Base-by-base conservation (phyloP, 805 yeast species). In the Lipomyces orientalis region DNA sequence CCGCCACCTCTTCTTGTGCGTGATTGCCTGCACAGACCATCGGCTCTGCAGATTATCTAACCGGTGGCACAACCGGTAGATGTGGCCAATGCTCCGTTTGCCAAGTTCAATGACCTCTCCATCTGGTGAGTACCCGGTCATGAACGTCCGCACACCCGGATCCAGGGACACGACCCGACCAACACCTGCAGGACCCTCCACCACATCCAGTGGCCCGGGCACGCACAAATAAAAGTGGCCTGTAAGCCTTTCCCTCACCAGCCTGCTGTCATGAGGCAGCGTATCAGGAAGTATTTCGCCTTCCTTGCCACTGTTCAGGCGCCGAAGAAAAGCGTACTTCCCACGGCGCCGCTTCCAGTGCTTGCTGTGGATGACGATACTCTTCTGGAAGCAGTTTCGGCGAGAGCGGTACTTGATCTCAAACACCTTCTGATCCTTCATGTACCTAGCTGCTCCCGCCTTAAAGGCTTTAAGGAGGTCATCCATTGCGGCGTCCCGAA, bases 261-360 rank as follows among this genome's bases (percentile, higher is more conserved):
- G 25, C 14, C 54, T 51, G 54, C 54, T 51, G 54, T 51, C 54
- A 51, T 51, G 31, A 51, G 31, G 54, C 54, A 51, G 54, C 54
- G 25, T 51, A 5, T 51, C 54, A 7, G 54, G 54, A 14, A 25
- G 52, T 5, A 6, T 34, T 34, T 34, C 35, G 43, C 43, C 16
- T 12, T 51, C 16, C 31, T 19, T 25, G 54, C 9, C 54, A 51
- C 54, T 46, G 52, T 51, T 51, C 29, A 51, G 9, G 54, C 14
- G 54, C 54, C 54, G 31, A 51, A 51, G 54, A 51, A 51, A 16
- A 12, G 54, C 31, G 29, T 7, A 25, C 54, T 51, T 51, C 31
- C 54, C 54, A 3, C 29, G 9, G 54, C 54, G 54, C 14, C 31
- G 12, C 31, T 22, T 19, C 54, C 54, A 51, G 54, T 51, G 54